These are phyloP conservation scores for Trapa incisa DNA, from an alignment of 345 rosid genomes.

Conservation along the genomic window DNA sequence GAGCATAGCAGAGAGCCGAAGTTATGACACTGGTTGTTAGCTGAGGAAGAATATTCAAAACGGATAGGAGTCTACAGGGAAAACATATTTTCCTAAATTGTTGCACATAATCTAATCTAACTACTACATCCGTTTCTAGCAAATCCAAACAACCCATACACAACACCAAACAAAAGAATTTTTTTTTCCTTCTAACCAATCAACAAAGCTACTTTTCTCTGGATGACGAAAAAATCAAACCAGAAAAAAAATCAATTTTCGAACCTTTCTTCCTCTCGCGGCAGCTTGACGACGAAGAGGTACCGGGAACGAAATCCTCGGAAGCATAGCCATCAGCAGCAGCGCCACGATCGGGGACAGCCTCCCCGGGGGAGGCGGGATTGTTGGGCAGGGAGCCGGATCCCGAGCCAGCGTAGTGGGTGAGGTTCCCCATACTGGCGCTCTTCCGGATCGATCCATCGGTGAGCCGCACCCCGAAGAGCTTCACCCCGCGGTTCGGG, in stretches of 20 bases:
- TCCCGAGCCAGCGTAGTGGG: slow-evolving; percentile 62
- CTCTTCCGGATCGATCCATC: slow-evolving; percentile 96
- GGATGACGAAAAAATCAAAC: not conserved
- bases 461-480: slow-evolving; percentile 86
- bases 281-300: slow-evolving; percentile 70
- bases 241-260: not conserved
- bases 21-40: not conserved
- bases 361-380: slow-evolving; percentile 20
- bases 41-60: not conserved
- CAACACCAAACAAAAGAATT: not conserved
- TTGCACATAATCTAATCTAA: not conserved
- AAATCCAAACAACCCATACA: not conserved
- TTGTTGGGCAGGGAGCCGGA: slow-evolving; percentile 23
- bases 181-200: not conserved
- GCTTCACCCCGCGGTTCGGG: slow-evolving; percentile 88
- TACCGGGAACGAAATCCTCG: slow-evolving; percentile 92
- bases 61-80: not conserved
- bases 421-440: slow-evolving; percentile 92
- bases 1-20: not conserved
- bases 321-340: slow-evolving; percentile 77
- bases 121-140: not conserved
- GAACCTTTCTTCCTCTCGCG: slow-evolving; percentile 92
- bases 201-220: not conserved
- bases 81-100: not conserved
- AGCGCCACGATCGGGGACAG: slow-evolving; percentile 44